Percentiles rank a stretch among this genome's conserved stretches.
Conservation (phyloP, 352 stramenopile genomes). For the Hyaloperonospora brassicae region DNA sequence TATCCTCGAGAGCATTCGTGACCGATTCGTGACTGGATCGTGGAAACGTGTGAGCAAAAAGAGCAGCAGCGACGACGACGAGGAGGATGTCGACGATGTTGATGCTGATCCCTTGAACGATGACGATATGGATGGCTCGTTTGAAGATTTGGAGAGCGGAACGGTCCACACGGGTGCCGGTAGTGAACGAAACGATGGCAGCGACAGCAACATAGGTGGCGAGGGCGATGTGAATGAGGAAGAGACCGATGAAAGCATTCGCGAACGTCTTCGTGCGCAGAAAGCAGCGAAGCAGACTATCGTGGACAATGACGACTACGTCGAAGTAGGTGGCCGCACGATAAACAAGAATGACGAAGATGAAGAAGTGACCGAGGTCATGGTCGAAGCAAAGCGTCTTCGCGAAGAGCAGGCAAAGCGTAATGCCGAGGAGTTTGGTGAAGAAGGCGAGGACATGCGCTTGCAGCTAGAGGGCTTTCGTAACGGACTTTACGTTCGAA, state of each 20-base stretch:
- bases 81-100: slow-evolving; percentile 33
- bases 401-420: slow-evolving; percentile 72
- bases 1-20: slow-evolving; percentile 69
- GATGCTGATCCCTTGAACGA: slow-evolving; percentile 65
- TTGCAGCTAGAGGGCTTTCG: slow-evolving; percentile 92
- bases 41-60: slow-evolving; percentile 79
- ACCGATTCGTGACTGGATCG: slow-evolving; percentile 96
- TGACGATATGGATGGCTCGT: slow-evolving; percentile 91
- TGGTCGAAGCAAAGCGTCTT: slow-evolving; percentile 73
- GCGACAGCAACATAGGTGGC: slow-evolving; percentile 25
- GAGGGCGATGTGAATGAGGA: slow-evolving; percentile 33
- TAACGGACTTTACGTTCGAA: slow-evolving; percentile 95
- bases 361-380: slow-evolving; percentile 81
- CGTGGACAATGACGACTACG: slow-evolving; percentile 46
- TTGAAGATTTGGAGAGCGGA: slow-evolving; percentile 96
- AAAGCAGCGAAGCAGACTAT: slow-evolving; percentile 89
- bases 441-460: slow-evolving; percentile 89
- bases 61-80: slow-evolving; percentile 32
- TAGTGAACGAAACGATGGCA: slow-evolving; percentile 22
- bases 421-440: slow-evolving; percentile 93
- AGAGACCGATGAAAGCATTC: slow-evolving; percentile 77
- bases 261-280: slow-evolving; percentile 77
- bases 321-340: slow-evolving; percentile 22
- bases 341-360: slow-evolving; percentile 62
- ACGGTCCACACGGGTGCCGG: slow-evolving; percentile 51